Conservation (phyloP, 495 filamentous ascomycete genomes). For the Xylaria flabelliformis region DNA sequence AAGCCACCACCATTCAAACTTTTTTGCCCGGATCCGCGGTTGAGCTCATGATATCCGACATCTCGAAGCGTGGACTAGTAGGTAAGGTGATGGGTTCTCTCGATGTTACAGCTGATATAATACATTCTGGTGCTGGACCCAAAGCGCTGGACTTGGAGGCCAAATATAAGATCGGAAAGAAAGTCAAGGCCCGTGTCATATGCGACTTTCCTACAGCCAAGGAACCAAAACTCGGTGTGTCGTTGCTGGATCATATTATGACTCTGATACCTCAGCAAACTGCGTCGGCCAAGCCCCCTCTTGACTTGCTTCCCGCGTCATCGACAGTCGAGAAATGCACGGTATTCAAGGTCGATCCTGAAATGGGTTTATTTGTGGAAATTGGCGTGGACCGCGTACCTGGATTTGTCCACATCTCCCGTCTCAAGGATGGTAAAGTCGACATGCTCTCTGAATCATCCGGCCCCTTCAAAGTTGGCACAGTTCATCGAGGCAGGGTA, state of each 20-base stretch:
- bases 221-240: slow-evolving; percentile 82
- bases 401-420: slow-evolving; percentile 93
- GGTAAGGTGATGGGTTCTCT: slow-evolving; percentile 94
- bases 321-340: slow-evolving; percentile 76
- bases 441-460: slow-evolving; percentile 76
- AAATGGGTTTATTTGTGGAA: slow-evolving; percentile 81
- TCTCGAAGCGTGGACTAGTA: slow-evolving; percentile 60
- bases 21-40: slow-evolving; percentile 90
- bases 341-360: slow-evolving; percentile 76
- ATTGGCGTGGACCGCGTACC: slow-evolving; percentile 73
- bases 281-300: slow-evolving; percentile 46
- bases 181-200: slow-evolving; percentile 84
- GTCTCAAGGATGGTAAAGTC: slow-evolving; percentile 83
- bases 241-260: slow-evolving; percentile 81
- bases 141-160: slow-evolving; percentile 68
- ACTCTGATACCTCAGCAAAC: slow-evolving; percentile 62
- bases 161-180: slow-evolving; percentile 78
- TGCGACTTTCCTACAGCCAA: slow-evolving; percentile 82
- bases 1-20: slow-evolving; percentile 85
- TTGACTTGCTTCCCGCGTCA: slow-evolving; percentile 70
- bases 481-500: slow-evolving; percentile 78
- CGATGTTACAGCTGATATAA: slow-evolving; percentile 84
- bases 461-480: slow-evolving; percentile 77
- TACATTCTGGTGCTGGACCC: slow-evolving; percentile 80
- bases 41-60: slow-evolving; percentile 81